These are phyloP conservation scores for Tritrichomonas musculus DNA, from an alignment of 208 protist species.

Conservation along the genomic window DNA sequence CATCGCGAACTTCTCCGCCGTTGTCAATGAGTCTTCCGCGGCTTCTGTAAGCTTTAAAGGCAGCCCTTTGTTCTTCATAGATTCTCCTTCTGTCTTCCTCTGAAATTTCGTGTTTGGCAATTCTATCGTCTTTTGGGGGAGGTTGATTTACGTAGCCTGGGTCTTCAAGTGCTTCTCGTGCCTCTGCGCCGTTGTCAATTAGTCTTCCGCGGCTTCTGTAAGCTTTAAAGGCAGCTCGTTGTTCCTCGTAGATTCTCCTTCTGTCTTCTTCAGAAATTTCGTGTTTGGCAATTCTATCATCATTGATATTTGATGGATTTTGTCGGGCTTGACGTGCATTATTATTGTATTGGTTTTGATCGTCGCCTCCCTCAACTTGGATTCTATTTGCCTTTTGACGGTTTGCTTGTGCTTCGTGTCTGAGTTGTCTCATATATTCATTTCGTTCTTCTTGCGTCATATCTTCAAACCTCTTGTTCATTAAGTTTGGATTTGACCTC, in stretches of 20 bases:
- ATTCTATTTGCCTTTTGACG: not conserved
- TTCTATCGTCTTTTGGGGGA: not conserved
- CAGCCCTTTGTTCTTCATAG: not conserved
- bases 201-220: not conserved
- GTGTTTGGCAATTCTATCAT: not conserved
- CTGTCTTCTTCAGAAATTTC: constrained; percentile 14
- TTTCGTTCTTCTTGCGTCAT: not conserved
- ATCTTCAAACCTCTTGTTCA: too few relatives aligned
- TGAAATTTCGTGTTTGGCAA: not conserved
- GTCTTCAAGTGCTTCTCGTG: too few relatives aligned
- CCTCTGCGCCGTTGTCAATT: too few relatives aligned
- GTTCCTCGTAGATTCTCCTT: not conserved
- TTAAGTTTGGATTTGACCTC: too few relatives aligned
- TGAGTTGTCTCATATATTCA: not conserved
- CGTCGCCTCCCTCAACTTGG: not conserved
- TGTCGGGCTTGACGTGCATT: not conserved
- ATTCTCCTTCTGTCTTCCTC: not conserved
- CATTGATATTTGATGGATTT: not conserved
- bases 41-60: not conserved
- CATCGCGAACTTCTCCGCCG: not conserved
- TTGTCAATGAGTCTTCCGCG: not conserved
- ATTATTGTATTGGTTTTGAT: not conserved
- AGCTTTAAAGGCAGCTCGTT: not conserved
- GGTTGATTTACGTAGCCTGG: too few relatives aligned
- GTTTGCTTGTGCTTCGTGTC: not conserved